These are phyloP conservation scores for Geopyxis carbonaria DNA, from an alignment of 495 filamentous ascomycete species.

Conservation along the genomic window DNA sequence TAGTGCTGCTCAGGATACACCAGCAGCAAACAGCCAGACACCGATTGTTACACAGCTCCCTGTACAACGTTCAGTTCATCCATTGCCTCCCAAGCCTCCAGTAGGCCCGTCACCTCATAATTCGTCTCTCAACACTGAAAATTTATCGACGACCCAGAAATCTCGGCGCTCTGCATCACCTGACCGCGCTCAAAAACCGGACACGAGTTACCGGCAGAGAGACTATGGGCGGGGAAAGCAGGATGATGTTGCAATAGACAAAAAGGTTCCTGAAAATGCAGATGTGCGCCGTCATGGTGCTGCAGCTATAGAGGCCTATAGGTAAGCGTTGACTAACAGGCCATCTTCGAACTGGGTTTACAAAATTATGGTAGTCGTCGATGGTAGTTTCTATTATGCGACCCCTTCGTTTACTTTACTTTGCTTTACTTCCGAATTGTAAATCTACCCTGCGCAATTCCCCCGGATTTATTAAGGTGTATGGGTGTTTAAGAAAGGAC, in stretches of 20 bases:
- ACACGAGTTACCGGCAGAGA: conserved; percentile 1
- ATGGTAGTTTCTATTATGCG: conserved; percentile 2
- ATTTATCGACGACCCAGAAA: not conserved
- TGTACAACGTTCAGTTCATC: conserved; percentile 11
- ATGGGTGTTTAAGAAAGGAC: not conserved
- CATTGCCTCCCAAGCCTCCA: conserved; percentile 18
- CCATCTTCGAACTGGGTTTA: conserved; percentile 1
- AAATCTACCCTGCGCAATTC: not conserved
- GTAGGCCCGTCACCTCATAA: conserved; percentile 9
- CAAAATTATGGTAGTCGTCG: conserved; percentile 1
- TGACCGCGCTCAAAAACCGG: not conserved
- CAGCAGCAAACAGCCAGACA: not conserved
- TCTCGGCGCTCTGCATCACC: conserved; percentile 4
- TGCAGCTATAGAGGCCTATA: conserved; percentile 1
- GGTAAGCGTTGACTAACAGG: conserved; percentile 3
- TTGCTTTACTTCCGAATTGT: not conserved
- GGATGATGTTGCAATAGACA: not conserved
- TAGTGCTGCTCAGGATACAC: conserved; percentile 13
- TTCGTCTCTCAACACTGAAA: not conserved
- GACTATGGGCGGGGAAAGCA: not conserved
- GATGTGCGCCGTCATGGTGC: conserved; percentile 3
- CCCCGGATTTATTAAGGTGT: not conserved
- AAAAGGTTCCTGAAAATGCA: conserved; percentile 1
- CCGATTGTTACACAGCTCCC: conserved; percentile 2
- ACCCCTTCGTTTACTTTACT: not conserved